Base-by-base conservation (phyloP, 352 stramenopile species). In the Phytophthora boehmeriae region DNA sequence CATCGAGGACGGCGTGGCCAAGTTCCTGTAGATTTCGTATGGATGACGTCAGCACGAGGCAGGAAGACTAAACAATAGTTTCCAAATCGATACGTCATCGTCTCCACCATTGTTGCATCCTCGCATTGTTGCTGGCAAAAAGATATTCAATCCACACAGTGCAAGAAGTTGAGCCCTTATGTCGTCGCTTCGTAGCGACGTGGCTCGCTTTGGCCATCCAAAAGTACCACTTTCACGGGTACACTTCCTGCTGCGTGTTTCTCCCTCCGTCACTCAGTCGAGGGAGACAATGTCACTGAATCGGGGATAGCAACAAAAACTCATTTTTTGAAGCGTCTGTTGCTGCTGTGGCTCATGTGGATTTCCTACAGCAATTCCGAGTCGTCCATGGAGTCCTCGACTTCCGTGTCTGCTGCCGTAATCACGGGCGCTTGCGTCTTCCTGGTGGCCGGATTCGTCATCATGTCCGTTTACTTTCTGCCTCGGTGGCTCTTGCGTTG, bases 11-110 rank as follows among this genome's bases (percentile, higher is more conserved):
- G 80, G 83, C 52, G 83, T 95, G 36, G 52, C 85, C 80, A 95
- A 95, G 80, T 94, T 93, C 80, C 80, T 95, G 78, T 95, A 95
- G 83, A 91, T n/a, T n/a, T n/a, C n/a, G n/a, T n/a, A n/a, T n/a
- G n/a, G n/a, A n/a, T n/a, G n/a, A n/a, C n/a, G n/a, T n/a, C n/a
- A n/a, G n/a, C n/a, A n/a, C n/a, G n/a, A n/a, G n/a, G n/a, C n/a
- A n/a, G n/a, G n/a, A n/a, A n/a, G n/a, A n/a, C n/a, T n/a, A n/a
- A n/a, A n/a, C n/a, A n/a, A n/a, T n/a, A n/a, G n/a, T n/a, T n/a
- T n/a, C n/a, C n/a, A n/a, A n/a, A n/a, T n/a, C n/a, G n/a, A n/a
- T n/a, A n/a, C n/a, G n/a, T n/a, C n/a, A n/a, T n/a, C n/a, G n/a
- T n/a, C n/a, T n/a, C n/a, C n/a, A n/a, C n/a, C n/a, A n/a, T n/a